Percentiles rank a stretch among this genome's conserved stretches.
phyloP scores from a whole-genome alignment of 2,329 filamentous ascomycete genomes.

The Verticillium nonalfalfae region DNA sequence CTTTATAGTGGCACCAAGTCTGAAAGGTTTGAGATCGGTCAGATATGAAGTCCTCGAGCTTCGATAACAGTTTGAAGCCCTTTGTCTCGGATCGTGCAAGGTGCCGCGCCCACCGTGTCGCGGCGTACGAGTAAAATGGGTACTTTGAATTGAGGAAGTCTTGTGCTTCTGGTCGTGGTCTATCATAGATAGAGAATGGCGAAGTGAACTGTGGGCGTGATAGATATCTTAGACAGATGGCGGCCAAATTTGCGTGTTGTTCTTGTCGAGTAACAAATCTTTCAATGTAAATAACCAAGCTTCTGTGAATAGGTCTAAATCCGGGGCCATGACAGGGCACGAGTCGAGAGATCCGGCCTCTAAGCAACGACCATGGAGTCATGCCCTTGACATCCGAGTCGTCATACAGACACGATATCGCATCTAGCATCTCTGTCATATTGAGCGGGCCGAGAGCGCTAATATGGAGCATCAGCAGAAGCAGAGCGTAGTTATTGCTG shows the following conservation, averaged over 20 bases:
- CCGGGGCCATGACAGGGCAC: not conserved
- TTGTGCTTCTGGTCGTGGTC: not conserved
- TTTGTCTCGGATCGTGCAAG: slow-evolving; percentile 6
- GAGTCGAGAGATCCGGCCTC: not conserved
- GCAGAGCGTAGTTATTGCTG: not conserved
- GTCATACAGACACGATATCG: slow-evolving; percentile 3
- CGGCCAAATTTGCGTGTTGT: slow-evolving; percentile 12
- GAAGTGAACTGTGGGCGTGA: not conserved
- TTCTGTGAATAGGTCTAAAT: not conserved
- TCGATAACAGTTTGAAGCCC: slow-evolving; percentile 4
- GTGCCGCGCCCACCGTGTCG: slow-evolving; percentile 8
- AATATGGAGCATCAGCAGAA: not conserved
- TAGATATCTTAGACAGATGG: slow-evolving; percentile 14
- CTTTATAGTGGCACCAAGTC: slow-evolving; percentile 9
- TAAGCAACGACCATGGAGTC: not conserved
- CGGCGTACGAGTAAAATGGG: slow-evolving; percentile 13
- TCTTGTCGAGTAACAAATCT: slow-evolving; percentile 1
- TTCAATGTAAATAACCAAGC: not conserved
- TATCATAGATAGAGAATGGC: not conserved
- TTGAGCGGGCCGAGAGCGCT: not conserved
- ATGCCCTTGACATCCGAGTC: not conserved
- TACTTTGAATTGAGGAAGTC: not conserved
- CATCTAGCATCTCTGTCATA: not conserved
- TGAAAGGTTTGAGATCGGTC: slow-evolving; percentile 9
- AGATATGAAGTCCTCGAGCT: slow-evolving; percentile 8